These are phyloP conservation scores for Brasenia schreberi DNA, from an alignment of 164 flowering plant genomes.

Conservation along the genomic window DNA sequence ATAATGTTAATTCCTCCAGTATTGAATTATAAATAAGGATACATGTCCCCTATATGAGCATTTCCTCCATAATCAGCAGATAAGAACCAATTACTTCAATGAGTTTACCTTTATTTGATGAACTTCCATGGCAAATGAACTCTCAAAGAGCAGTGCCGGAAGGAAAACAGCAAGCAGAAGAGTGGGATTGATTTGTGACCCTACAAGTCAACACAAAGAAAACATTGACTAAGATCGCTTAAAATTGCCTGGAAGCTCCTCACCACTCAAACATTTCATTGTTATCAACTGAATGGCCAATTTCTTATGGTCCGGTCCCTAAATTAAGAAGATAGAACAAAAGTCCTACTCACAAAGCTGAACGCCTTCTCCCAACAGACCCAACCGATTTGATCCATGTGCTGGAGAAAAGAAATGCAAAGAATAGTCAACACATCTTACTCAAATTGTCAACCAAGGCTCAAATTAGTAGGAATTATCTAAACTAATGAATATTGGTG, in stretches of 20 bases:
- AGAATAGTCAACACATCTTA: not conserved
- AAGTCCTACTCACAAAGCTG: constrained; percentile 60
- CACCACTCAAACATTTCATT: no score
- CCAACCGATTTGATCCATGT: constrained; percentile 64
- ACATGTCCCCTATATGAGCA: no score
- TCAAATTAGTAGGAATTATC: not conserved
- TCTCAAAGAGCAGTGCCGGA: constrained; percentile 94
- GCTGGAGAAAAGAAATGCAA: constrained; percentile 30
- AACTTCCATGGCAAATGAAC: constrained; percentile 91
- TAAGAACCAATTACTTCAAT: no score
- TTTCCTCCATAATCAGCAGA: no score
- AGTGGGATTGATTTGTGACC: constrained; percentile 80
- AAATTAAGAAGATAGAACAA: not conserved
- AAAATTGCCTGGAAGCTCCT: no score
- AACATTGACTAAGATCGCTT: not conserved
- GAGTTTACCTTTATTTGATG: constrained; percentile 85
- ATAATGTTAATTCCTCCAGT: no score
- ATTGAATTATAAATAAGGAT: no score
- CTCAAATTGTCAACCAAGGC: not conserved
- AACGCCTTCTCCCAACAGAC: constrained; percentile 79
- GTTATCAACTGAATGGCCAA: no score
- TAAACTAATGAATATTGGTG: no score
- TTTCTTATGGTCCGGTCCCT: not conserved
- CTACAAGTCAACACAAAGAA: constrained; percentile 24
- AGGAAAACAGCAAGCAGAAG: constrained; percentile 89